Evolutionary conservation across 306 rosid genomes (phyloP), one percentile per base, ranked within the genome.

Genomic region (Dicorynia guianensis): DNA sequence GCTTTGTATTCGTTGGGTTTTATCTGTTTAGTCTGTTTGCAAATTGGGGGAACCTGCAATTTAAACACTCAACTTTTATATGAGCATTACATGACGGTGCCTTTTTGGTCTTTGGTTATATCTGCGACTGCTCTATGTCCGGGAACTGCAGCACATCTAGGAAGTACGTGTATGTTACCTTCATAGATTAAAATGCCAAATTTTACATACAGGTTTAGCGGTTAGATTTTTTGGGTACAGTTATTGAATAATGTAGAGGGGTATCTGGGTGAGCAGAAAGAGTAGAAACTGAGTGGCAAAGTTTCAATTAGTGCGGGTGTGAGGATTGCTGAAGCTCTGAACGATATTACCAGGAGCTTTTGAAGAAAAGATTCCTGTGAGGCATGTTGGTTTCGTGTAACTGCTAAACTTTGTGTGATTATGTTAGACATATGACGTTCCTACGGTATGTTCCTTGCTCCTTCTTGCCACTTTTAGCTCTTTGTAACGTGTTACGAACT

Each of bases 21-120:
- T 61, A n/a, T 64, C 56, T 80, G 70, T 67, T 69, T 38, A 69
- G 62, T 53, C 25, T 69, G 3, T 71, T 61, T 80, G 76, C 69
- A 47, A 77, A 52, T 33, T 44, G 49, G 69, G 75, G 86, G 85
- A 80, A 72, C 61, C 46, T 69, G 68, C 64, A 59, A 64, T 77
- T 44, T 34, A 57, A 71, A 71, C 49, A 42, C 76, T 49, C 34
- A 50, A 59, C 39, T 69, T 74, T 69, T 69, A 20, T 64, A 61
- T 54, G 76, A 47, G 76, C 76, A 44, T 81, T 85, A 42, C 60
- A 43, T 64, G 71, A 74, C 8, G 83, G 72, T 78, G 59, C 81
- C 79, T 19, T 74, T 77, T 20, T 65, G 52, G 47, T 39, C 55
- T 44, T 73, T 76, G 72, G 71, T 69, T 84, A 19, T 66, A 53